Conservation (phyloP, 257 asterid genomes). For the Cynanchum wilfordii region DNA sequence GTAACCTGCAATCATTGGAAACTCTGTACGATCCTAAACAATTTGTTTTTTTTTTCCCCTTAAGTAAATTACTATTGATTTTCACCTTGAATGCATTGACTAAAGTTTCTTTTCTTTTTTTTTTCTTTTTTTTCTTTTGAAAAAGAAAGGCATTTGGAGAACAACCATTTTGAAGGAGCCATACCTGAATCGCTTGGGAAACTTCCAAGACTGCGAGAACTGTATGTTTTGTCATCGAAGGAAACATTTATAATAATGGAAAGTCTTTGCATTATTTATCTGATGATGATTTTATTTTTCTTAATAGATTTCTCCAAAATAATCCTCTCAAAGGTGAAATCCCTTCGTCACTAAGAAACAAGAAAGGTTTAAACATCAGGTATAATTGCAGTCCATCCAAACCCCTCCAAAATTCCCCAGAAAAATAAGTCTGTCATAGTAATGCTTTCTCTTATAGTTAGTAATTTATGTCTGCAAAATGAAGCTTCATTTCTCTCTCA, state of each 20-base stretch:
- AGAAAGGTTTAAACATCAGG: slow-evolving; percentile 37
- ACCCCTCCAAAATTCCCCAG: neutral
- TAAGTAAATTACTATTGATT: neutral
- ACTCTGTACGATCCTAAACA: slow-evolving; percentile 44
- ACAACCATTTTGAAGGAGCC: slow-evolving; percentile 62
- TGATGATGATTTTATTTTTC: slow-evolving; percentile 3
- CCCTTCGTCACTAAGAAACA: slow-evolving; percentile 43
- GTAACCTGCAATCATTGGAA: slow-evolving; percentile 46
- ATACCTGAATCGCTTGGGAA: slow-evolving; percentile 52
- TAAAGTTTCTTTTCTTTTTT: neutral
- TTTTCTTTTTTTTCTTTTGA: slow-evolving; percentile 5
- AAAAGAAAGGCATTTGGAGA: slow-evolving; percentile 63
- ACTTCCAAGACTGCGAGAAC: slow-evolving; percentile 56
- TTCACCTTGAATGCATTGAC: neutral
- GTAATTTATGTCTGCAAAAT: neutral
- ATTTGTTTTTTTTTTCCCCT: neutral
- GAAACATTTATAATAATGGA: neutral
- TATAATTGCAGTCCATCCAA: slow-evolving; percentile 16
- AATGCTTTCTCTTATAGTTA: neutral
- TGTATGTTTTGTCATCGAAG: slow-evolving; percentile 34
- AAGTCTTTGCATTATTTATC: neutral
- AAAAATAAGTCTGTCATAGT: neutral
- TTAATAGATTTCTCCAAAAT: slow-evolving; percentile 60
- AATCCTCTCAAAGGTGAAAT: slow-evolving; percentile 47
- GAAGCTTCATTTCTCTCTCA: slow-evolving; percentile 8